Evolutionary conservation across 805 yeast species (phyloP).

Genomic region (Komagataella kurtzmanii): DNA sequence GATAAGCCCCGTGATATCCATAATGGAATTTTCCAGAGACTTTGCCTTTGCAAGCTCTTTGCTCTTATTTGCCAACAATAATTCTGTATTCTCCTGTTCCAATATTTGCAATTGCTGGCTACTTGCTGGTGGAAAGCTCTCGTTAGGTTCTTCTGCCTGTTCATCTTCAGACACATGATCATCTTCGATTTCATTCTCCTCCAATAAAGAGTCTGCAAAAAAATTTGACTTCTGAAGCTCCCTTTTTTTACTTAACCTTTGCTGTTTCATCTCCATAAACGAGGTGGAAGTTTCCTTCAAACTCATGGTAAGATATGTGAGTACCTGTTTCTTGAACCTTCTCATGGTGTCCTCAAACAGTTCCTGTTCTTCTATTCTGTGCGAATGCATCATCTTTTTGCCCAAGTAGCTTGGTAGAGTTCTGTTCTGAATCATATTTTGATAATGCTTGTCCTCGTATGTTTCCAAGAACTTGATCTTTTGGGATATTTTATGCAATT

Average conservation of each 20-base stretch:
- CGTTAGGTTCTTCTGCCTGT: background rate
- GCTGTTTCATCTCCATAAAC: slow-evolving; percentile 36
- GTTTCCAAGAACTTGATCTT: slow-evolving; percentile 33
- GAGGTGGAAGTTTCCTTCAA: slow-evolving; percentile 26
- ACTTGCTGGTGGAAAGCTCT: background rate
- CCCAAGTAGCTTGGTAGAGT: background rate
- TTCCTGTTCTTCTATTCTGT: background rate
- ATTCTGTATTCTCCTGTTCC: slow-evolving; percentile 43
- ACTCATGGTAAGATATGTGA: slow-evolving; percentile 27
- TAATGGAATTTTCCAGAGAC: slow-evolving; percentile 43
- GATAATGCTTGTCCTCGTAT: slow-evolving; percentile 33
- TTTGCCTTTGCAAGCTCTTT: slow-evolving; percentile 48
- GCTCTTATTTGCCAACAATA: slow-evolving; percentile 37
- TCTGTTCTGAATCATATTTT: background rate
- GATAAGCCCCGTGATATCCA: slow-evolving; percentile 67
- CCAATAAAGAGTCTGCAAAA: slow-evolving; percentile 11
- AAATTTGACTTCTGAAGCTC: slow-evolving; percentile 19
- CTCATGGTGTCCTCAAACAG: background rate
- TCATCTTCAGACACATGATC: slow-evolving; percentile 1
- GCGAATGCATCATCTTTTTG: background rate
- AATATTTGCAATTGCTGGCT: slow-evolving; percentile 42
- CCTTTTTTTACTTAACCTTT: slow-evolving; percentile 27
- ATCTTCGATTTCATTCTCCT: slow-evolving; percentile 9
- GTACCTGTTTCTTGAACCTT: background rate
- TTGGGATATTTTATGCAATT: slow-evolving; percentile 36